Evolutionary conservation across 2,329 filamentous ascomycete genomes (phyloP).

Genomic region (Colletotrichum lentis): DNA sequence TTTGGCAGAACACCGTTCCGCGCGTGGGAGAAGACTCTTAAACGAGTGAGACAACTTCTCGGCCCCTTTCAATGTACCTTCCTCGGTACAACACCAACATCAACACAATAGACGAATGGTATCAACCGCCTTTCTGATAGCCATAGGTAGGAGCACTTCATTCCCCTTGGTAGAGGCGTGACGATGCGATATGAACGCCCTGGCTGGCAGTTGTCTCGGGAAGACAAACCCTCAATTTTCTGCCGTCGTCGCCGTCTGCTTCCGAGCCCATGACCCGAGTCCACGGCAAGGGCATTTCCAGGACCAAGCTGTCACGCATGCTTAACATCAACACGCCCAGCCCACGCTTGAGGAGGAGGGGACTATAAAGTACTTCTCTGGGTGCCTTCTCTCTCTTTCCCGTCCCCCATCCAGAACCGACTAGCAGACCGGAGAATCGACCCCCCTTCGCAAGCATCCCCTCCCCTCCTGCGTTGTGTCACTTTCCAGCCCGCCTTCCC

Average conservation of each 20-base stretch:
- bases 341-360: background rate
- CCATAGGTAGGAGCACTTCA: background rate
- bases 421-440: background rate
- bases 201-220: constrained; percentile 26
- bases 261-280: constrained; percentile 23
- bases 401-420: background rate
- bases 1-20: background rate
- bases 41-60: constrained; percentile 4
- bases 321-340: background rate
- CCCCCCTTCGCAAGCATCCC: background rate
- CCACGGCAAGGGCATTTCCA: constrained; percentile 12
- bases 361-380: constrained; percentile 6
- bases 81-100: background rate
- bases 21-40: background rate
- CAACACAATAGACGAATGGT: background rate
- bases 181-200: background rate
- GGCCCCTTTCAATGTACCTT: background rate
- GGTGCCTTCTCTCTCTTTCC: background rate
- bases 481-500: background rate
- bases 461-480: constrained; percentile 5
- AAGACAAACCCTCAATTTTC: background rate
- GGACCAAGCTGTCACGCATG: background rate
- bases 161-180: background rate
- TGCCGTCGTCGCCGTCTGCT: background rate
- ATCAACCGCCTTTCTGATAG: background rate